These are phyloP conservation scores for Yamadazyma phyllophila DNA, from an alignment of 805 yeast species.

Conservation along the genomic window DNA sequence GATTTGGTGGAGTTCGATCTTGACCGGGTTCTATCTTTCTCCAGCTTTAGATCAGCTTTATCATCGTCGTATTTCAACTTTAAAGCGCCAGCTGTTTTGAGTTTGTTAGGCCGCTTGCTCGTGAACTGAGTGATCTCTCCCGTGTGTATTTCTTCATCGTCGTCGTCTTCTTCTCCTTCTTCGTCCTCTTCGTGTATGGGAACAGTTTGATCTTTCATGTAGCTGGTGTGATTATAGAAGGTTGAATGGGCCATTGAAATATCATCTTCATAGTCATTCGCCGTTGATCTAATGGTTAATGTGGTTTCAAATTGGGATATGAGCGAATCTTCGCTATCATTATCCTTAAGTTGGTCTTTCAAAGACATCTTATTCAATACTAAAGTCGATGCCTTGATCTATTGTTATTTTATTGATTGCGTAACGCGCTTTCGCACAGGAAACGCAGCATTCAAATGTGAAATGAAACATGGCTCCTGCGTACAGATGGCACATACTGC, in stretches of 20 bases:
- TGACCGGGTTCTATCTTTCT: conserved; percentile 4
- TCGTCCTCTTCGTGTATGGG: conserved; percentile 31
- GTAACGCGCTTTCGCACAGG: neutral
- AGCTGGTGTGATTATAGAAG: conserved; percentile 19
- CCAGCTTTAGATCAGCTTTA: neutral
- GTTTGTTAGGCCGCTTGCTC: conserved; percentile 28
- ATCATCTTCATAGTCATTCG: conserved; percentile 37
- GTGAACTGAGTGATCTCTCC: conserved; percentile 34
- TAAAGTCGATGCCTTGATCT: conserved; percentile 2
- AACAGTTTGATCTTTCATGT: conserved; percentile 29
- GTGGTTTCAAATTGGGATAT: conserved; percentile 46
- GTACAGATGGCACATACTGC: too few relatives aligned
- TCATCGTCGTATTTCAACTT: conserved; percentile 14
- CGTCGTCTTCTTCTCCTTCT: conserved; percentile 20
- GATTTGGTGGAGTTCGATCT: conserved; percentile 3
- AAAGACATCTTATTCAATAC: conserved; percentile 8
- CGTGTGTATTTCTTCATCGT: conserved; percentile 1
- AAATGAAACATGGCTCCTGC: too few relatives aligned
- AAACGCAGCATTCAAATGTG: neutral
- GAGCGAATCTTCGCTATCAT: conserved; percentile 38
- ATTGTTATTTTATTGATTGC: conserved; percentile 4
- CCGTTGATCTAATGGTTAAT: conserved; percentile 37
- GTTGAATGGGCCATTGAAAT: conserved; percentile 39
- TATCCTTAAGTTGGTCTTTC: conserved; percentile 14
- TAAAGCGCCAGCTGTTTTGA: conserved; percentile 25